A percentile compares a stretch with the other conserved stretches of the same genome.
Conservation (phyloP, 1,139 yeast species). For the Taphrina populina region DNA sequence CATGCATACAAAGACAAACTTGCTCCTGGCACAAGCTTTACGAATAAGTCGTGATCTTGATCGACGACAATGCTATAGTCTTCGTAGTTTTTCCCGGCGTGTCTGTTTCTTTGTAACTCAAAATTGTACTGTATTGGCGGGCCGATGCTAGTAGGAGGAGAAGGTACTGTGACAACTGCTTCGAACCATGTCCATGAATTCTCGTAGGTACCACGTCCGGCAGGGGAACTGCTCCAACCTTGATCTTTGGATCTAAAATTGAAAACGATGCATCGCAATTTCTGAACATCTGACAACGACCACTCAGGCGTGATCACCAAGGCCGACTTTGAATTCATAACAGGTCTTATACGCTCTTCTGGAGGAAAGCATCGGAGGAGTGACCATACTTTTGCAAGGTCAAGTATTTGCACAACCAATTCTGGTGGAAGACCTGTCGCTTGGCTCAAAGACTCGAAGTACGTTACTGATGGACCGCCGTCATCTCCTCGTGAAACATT, state of each 20-base stretch:
- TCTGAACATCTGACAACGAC: not conserved
- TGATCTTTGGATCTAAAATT: conserved; percentile 16
- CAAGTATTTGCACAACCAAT: not conserved
- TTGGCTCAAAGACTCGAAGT: not conserved
- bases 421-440: not conserved
- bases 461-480: not conserved
- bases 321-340: not conserved
- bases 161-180: conserved; percentile 2
- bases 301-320: conserved; percentile 2
- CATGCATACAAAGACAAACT: conserved; percentile 11
- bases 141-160: not conserved
- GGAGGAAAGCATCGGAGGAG: too few species aligned
- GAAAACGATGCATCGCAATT: conserved; percentile 1
- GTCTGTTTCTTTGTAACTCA: conserved; percentile 24
- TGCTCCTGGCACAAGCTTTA: not conserved
- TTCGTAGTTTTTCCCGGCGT: conserved; percentile 8
- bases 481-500: not conserved
- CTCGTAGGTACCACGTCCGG: conserved; percentile 11
- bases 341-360: too few species aligned
- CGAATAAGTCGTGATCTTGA: conserved; percentile 1
- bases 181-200: conserved; percentile 27
- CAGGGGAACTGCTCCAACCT: conserved; percentile 12
- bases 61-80: not conserved
- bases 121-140: not conserved
- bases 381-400: conserved; percentile 13